Evolutionary conservation across 305 asterid genomes (phyloP).

Genomic region (Solanum hybrid): DNA sequence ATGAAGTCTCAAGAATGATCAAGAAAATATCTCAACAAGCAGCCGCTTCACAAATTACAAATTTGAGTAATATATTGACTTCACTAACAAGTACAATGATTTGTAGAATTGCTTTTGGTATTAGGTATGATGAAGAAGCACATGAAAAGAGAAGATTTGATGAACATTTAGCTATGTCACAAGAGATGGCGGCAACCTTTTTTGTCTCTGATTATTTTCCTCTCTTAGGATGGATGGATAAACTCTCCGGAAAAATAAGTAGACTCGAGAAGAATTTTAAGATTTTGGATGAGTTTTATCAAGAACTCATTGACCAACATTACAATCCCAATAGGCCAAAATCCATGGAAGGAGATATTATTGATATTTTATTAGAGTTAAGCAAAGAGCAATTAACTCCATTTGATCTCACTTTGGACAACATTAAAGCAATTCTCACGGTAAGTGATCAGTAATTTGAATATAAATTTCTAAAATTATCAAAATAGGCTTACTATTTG

Average conservation of each 20-base stretch:
- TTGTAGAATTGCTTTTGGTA: conserved; percentile 4
- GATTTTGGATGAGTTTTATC: neutral
- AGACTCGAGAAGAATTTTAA: neutral
- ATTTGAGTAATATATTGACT: neutral
- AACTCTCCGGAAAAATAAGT: neutral
- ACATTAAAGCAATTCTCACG: neutral
- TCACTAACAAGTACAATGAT: neutral
- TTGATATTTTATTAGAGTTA: neutral
- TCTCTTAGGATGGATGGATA: neutral
- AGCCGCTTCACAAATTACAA: neutral
- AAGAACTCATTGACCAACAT: conserved; percentile 1
- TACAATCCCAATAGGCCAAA: conserved; percentile 1
- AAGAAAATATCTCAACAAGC: neutral
- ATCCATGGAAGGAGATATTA: neutral
- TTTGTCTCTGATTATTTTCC: neutral
- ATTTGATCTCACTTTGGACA: neutral
- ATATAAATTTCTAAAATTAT: neutral
- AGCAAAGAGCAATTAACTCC: neutral
- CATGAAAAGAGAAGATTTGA: neutral
- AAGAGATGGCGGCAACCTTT: neutral
- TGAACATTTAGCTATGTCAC: neutral
- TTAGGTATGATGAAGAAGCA: neutral
- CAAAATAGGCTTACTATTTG: neutral
- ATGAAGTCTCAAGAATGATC: neutral
- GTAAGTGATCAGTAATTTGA: neutral